Percentiles rank a stretch among this genome's conserved stretches.
Evolutionary conservation across 441 rosid genomes (phyloP).

Genomic region (Erodium moschatum): DNA sequence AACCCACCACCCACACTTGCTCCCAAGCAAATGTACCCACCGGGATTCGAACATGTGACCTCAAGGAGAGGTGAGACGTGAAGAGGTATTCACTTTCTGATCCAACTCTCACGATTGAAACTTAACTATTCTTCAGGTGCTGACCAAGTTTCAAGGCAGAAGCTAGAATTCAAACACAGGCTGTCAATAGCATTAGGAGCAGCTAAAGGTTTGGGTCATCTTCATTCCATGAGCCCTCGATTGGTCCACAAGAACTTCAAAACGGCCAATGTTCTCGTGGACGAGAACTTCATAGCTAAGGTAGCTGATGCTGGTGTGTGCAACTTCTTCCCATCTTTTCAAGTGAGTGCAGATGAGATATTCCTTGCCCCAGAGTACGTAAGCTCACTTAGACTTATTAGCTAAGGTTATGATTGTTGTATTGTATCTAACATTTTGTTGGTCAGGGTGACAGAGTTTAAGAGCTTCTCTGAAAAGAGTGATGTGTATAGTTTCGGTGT

Average conservation of each 20-base stretch:
- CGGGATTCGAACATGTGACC: no score
- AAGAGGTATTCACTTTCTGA: no score
- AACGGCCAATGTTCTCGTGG: conserved; percentile 64
- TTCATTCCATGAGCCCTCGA: conserved; percentile 61
- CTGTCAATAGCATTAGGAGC: conserved; percentile 59
- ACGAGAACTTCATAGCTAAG: conserved; percentile 54
- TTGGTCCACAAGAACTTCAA: conserved; percentile 59
- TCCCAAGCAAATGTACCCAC: no score
- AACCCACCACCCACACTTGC: no score
- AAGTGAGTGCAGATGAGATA: conserved; percentile 58
- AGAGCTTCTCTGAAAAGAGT: conserved; percentile 60
- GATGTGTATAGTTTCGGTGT: conserved; percentile 62
- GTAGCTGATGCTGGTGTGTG: conserved; percentile 67
- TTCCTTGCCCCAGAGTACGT: no score
- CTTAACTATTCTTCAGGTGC: no score
- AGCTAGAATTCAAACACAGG: conserved; percentile 59
- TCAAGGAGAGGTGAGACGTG: no score
- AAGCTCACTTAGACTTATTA: no score
- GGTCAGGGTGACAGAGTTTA: conserved; percentile 54
- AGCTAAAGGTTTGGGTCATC: conserved; percentile 69
- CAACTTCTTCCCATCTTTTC: conserved; percentile 69
- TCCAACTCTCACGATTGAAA: no score
- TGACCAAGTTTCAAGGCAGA: neutral
- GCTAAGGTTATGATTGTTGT: no score
- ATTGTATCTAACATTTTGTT: no score